Conservation (phyloP, 1,284 basidiomycete genomes). For the Flammula alnicola region DNA sequence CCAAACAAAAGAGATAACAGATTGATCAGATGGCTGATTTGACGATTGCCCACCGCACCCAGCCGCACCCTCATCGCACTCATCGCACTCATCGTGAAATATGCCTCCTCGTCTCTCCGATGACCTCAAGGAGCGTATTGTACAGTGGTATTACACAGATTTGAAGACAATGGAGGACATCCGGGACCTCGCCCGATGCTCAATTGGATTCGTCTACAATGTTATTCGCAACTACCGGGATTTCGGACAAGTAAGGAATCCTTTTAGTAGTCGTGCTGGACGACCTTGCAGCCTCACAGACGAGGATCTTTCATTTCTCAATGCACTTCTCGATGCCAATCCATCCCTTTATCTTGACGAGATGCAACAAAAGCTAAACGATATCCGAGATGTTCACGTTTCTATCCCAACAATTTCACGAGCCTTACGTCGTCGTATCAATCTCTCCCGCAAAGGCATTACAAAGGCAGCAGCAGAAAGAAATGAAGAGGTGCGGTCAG, state of each 20-base stretch:
- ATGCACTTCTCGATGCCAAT: slow-evolving; percentile 19
- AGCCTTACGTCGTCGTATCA: no score
- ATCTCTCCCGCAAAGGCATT: no score
- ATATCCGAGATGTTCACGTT: slow-evolving; percentile 10
- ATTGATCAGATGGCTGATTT: no score
- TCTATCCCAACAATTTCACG: no score
- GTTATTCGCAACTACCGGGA: slow-evolving; percentile 10
- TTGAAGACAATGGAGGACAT: slow-evolving; percentile 8
- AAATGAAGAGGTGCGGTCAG: no score
- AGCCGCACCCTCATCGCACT: no score
- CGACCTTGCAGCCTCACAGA: slow-evolving; percentile 13
- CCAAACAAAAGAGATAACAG: no score
- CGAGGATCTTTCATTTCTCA: slow-evolving; percentile 12
- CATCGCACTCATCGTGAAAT: no score
- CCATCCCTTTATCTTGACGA: slow-evolving; percentile 24
- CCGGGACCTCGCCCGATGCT: slow-evolving; percentile 5
- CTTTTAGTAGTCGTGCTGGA: slow-evolving; percentile 10
- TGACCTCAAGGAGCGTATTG: slow-evolving; percentile 12
- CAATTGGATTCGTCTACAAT: slow-evolving; percentile 18
- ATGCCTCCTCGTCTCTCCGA: slow-evolving; percentile 7
- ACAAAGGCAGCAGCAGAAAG: no score
- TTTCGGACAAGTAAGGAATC: slow-evolving; percentile 17
- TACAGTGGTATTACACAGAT: slow-evolving; percentile 9
- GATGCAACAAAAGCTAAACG: slow-evolving; percentile 17
- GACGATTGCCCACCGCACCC: no score